A percentile compares a stretch with the other conserved stretches of the same genome.
Evolutionary conservation across 1,284 basidiomycete genomes (phyloP).

Genomic region (Ustilago bromivora): DNA sequence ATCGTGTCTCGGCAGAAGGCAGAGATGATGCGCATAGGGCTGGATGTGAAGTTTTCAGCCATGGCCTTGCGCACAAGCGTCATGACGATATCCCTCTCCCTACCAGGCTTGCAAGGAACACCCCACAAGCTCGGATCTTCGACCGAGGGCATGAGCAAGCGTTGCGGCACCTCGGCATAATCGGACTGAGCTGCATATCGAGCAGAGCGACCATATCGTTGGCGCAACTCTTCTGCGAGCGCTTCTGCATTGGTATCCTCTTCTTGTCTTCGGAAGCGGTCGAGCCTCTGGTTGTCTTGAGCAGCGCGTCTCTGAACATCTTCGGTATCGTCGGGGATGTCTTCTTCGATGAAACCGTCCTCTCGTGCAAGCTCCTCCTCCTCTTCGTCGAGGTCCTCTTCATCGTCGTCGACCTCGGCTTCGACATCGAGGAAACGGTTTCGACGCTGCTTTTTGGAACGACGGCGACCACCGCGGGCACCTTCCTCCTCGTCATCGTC

Average conservation of each 20-base stretch:
- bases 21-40: constrained; percentile 85
- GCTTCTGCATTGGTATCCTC: constrained; percentile 87
- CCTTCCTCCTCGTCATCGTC: constrained; percentile 56
- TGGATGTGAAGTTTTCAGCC: constrained; percentile 72
- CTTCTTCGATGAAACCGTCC: constrained; percentile 81
- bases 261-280: constrained; percentile 80
- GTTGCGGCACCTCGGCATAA: constrained; percentile 83
- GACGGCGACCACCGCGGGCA: constrained; percentile 40
- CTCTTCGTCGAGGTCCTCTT: constrained; percentile 69
- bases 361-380: constrained; percentile 68
- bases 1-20: constrained; percentile 96
- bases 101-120: constrained; percentile 91
- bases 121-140: constrained; percentile 97
- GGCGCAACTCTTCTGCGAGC: constrained; percentile 85
- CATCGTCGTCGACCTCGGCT: constrained; percentile 82
- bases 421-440: constrained; percentile 94
- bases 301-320: constrained; percentile 75
- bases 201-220: constrained; percentile 78
- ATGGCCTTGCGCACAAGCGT: constrained; percentile 93
- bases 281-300: constrained; percentile 79
- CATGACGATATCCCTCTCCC: constrained; percentile 91
- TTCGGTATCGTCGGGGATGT: constrained; percentile 77
- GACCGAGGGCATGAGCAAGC: constrained; percentile 95
- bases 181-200: constrained; percentile 73
- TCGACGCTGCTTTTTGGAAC: constrained; percentile 57